Evolutionary conservation across 225 moss, liverwort and hornwort genomes (phyloP).

Genomic region (Anthoceros angustus): DNA sequence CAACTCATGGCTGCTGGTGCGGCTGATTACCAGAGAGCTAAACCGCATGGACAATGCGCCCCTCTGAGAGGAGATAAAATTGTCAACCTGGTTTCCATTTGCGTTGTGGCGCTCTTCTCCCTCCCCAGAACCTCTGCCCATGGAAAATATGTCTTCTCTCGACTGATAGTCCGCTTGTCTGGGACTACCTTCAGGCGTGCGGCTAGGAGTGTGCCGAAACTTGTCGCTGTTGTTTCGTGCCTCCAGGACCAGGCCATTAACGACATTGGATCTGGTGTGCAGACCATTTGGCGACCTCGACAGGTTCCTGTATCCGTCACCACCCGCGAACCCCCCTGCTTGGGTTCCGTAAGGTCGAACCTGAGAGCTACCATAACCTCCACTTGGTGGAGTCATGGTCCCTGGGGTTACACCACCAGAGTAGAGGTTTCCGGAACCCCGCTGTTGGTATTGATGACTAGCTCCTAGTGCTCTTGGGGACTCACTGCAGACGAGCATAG

Average conservation of each 20-base stretch:
- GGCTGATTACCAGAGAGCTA: background rate
- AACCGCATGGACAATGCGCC: background rate
- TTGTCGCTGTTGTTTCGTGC: background rate
- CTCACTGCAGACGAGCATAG: background rate
- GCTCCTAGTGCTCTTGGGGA: background rate
- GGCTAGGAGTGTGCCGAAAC: background rate
- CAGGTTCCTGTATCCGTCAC: background rate
- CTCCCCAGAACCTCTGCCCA: background rate
- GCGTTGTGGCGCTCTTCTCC: background rate
- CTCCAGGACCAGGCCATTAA: background rate
- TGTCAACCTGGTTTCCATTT: background rate
- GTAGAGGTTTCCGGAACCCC: background rate
- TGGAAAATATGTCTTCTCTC: constrained; percentile 4
- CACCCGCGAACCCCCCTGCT: background rate
- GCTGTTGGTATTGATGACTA: background rate
- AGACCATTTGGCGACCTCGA: background rate
- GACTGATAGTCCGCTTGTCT: background rate
- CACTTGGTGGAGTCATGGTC: background rate
- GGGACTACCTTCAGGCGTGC: constrained; percentile 1
- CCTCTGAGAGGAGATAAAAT: background rate
- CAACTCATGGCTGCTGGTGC: constrained; percentile 4
- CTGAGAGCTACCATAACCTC: background rate
- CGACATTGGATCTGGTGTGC: background rate
- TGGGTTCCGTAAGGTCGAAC: background rate
- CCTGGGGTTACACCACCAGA: background rate